Evolutionary conservation across 257 asterid genomes (phyloP).

Genomic region (Solanum medicagineum): DNA sequence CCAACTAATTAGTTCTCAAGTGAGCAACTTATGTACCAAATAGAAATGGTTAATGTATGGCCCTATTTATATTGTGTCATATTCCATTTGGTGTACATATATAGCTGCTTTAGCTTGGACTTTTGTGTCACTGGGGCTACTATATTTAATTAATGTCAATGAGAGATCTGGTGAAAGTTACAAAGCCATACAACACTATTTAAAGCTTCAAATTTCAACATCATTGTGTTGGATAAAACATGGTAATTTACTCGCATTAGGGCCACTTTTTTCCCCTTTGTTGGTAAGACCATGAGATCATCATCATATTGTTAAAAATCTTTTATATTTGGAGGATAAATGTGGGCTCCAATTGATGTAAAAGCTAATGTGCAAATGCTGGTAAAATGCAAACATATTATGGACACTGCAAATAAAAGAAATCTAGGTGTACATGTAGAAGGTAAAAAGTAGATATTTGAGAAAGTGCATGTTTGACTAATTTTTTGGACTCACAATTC

Average conservation of each 20-base stretch:
- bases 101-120: neutral
- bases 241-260: neutral
- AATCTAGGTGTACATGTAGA: neutral
- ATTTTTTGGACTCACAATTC: neutral
- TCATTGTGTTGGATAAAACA: conserved; percentile 12
- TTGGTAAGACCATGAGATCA: neutral
- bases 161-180: conserved; percentile 11
- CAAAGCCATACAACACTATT: neutral
- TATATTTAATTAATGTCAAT: neutral
- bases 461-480: neutral
- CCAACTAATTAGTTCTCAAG: too few relatives aligned
- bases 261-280: neutral
- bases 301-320: neutral
- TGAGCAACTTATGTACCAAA: neutral
- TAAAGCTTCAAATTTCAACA: conserved; percentile 6
- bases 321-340: neutral
- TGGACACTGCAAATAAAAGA: neutral
- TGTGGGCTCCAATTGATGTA: neutral
- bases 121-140: neutral
- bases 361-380: neutral
- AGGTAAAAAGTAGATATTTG: neutral
- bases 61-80: neutral
- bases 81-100: neutral
- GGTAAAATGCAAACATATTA: neutral
- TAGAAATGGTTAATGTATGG: neutral